phyloP scores from a whole-genome alignment of 2,329 filamentous ascomycete genomes.

The Sphaerulina vaccinii region DNA sequence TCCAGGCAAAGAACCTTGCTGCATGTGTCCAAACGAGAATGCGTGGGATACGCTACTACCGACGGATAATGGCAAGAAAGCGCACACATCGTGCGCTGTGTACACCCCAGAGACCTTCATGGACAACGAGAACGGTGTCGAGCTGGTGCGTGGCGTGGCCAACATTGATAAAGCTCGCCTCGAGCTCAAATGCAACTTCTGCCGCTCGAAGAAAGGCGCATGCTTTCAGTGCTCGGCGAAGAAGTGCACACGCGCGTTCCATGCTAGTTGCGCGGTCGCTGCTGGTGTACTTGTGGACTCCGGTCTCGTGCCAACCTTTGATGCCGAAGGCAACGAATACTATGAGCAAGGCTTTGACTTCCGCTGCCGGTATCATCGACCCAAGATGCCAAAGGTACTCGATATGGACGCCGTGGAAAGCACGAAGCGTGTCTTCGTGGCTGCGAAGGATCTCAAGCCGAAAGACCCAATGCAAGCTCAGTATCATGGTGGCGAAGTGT shows the following conservation, averaged over 20 bases:
- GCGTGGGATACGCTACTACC: constrained; percentile 76
- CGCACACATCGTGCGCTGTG: constrained; percentile 82
- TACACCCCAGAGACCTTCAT: constrained; percentile 93
- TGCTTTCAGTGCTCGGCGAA: constrained; percentile 96
- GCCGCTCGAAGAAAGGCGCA: constrained; percentile 88
- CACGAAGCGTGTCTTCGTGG: constrained; percentile 65
- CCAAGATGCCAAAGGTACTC: constrained; percentile 74
- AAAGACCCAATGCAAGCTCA: constrained; percentile 87
- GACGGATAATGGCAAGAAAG: constrained; percentile 83
- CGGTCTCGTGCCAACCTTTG: constrained; percentile 79
- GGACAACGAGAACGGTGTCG: constrained; percentile 64
- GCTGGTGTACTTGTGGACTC: constrained; percentile 91
- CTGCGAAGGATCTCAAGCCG: constrained; percentile 65
- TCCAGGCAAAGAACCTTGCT: constrained; percentile 75
- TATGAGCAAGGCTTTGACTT: constrained; percentile 90
- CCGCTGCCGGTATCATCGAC: constrained; percentile 88
- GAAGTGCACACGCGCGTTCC: constrained; percentile 90
- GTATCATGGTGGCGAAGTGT: constrained; percentile 79
- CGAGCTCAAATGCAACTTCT: constrained; percentile 92
- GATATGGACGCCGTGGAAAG: constrained; percentile 62
- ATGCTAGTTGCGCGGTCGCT: constrained; percentile 88
- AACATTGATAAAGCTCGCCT: constrained; percentile 81
- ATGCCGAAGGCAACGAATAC: constrained; percentile 88
- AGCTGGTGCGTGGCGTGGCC: constrained; percentile 75
- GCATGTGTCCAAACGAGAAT: constrained; percentile 88